Evolutionary conservation across 176 grass and related monocot genomes (phyloP).

Genomic region (Triticum timopheevii): DNA sequence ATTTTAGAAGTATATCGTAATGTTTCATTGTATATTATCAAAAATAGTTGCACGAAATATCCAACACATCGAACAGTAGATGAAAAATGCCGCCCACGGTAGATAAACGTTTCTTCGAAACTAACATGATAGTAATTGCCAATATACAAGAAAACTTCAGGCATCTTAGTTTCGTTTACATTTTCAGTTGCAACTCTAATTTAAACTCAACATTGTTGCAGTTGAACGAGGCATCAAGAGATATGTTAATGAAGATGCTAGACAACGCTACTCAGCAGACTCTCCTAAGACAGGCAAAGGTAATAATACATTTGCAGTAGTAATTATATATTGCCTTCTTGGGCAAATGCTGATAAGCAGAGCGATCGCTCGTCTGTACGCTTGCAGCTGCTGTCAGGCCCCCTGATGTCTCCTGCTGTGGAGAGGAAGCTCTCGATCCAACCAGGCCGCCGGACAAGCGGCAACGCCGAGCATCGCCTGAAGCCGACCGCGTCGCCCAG

Average conservation of each 20-base stretch:
- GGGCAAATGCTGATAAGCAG: neutral
- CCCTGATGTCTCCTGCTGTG: constrained; percentile 2
- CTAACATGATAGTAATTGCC: too few species aligned
- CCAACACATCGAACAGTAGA: too few species aligned
- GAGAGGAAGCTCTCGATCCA: constrained; percentile 24
- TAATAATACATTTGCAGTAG: neutral
- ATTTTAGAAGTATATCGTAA: neutral
- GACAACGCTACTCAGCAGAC: constrained; percentile 49
- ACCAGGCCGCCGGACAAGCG: neutral
- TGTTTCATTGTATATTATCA: neutral
- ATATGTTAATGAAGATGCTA: constrained; percentile 56
- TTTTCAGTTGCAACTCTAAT: neutral
- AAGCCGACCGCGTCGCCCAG: neutral
- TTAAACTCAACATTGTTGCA: constrained; percentile 20
- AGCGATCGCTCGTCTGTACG: neutral
- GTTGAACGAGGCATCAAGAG: constrained; percentile 55
- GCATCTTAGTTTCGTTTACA: neutral
- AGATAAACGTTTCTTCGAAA: neutral
- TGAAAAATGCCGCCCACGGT: too few species aligned
- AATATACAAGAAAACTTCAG: neutral
- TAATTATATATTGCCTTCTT: neutral
- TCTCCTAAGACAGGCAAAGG: constrained; percentile 53
- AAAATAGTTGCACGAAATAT: neutral
- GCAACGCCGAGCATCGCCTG: neutral
- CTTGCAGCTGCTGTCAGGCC: constrained; percentile 41